Base-by-base conservation (phyloP, 176 grass and related monocot genomes). In the Miscanthus lutarioriparius region DNA sequence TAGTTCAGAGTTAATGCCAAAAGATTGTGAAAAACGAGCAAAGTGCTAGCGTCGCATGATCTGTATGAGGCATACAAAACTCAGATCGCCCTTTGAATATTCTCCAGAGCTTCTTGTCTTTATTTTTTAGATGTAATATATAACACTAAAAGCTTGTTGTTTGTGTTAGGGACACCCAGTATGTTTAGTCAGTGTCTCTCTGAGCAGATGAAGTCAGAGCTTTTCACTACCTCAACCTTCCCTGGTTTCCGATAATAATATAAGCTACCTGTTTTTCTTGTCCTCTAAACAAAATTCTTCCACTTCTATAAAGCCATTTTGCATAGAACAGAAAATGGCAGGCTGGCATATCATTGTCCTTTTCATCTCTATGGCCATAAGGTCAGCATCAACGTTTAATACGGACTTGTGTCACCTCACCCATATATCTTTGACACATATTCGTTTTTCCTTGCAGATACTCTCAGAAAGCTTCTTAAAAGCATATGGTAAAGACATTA, bases 401-500 rank as follows among this genome's bases (percentile, higher is more conserved):
- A 79, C 8, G 10, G 8, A 72, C 64, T 76, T 79, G 36, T 66
- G 2, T 28, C 63, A 79, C 26, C 53, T 36, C 53, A 58, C 53
- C 20, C 53, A 51, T 56, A 75, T 66, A 47, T 75, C 36, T 69
- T 38, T 72, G 19, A 79, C 27, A 20, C 39, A 10, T 62, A 61
- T 20, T 47, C 87, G 4, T 80, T 71, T 78, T 84, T 58, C 11
- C 20, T 45, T 23, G 35, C 80, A 98, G 96, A 58, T 98, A 80
- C 30, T 98, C 68, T 95, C 96, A 39, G 85, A 86, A 81, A 84
- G 65, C 49, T 93, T 98, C 90, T 72, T 98, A 65, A 82, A 95
- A 70, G 75, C 82, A 22, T 98, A 98, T 84, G 87, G 91, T 64
- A 98, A 95, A 95, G 96, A 98, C 78, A 74, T 98, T 77, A 93